These are phyloP conservation scores for Beauveria sp. DNA, from an alignment of 2,329 filamentous ascomycete species.

Conservation along the genomic window DNA sequence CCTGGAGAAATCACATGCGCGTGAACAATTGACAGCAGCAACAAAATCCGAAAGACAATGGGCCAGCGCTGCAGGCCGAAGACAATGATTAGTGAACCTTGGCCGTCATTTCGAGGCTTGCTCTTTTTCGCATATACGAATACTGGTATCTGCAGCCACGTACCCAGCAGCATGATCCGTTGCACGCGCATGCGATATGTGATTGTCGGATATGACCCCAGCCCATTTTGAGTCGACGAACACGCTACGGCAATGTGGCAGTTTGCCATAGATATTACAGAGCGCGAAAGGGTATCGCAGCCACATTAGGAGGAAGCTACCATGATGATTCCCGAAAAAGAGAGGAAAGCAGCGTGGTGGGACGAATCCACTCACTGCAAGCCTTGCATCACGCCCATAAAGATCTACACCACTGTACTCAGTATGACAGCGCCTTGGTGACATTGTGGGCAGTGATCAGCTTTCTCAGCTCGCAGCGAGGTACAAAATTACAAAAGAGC, in stretches of 20 bases:
- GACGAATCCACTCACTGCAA: background rate
- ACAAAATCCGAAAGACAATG: background rate
- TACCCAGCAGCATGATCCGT: background rate
- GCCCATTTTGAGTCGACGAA: background rate
- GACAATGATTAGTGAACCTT: background rate
- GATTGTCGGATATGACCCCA: background rate
- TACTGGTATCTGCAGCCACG: background rate
- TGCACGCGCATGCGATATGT: background rate
- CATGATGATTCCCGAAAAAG: constrained; percentile 3
- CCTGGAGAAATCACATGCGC: background rate
- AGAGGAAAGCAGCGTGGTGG: background rate
- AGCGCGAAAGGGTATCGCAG: background rate
- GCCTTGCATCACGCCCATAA: background rate
- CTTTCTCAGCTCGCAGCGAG: background rate
- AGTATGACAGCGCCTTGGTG: background rate
- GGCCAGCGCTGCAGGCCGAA: background rate
- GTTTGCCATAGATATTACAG: background rate
- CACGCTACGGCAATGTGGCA: background rate
- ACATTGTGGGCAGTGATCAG: background rate
- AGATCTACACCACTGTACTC: background rate
- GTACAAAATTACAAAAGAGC: too few relatives aligned
- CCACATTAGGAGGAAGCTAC: background rate
- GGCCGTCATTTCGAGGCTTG: background rate
- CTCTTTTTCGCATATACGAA: too few relatives aligned
- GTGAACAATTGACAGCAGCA: background rate